Evolutionary conservation across 2,329 filamentous ascomycete genomes (phyloP), one percentile per base, ranked within the genome.

Genomic region (Thelonectria discophora): DNA sequence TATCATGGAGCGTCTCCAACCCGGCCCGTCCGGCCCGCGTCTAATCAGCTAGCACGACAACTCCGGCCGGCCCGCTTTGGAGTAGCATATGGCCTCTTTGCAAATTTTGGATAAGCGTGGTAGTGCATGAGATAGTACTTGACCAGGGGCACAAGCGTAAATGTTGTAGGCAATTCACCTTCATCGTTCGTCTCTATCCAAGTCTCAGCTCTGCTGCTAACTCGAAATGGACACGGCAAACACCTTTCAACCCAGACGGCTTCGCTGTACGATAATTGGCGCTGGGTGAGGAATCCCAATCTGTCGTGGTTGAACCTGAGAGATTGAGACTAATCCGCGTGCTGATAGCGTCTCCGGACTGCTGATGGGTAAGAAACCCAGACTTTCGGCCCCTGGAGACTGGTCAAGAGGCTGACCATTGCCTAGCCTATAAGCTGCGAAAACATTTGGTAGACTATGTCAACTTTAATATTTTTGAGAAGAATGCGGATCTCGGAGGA

Each of bases 401-500:
- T 9, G 13, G 12, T 12, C 5, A 45, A 5, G 7, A 9, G 3
- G 7, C 46, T 60, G 10, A 54, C 43, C 3, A 24, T 40, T n/a
- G 8, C 2, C 24, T 21, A 69, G 67, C 64, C n/a, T 69, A 65
- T 40, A 69, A 69, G 34, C 47, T 69, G 5, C 54, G 59, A 10
- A 60, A 56, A 5, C 55, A 69, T 45, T 37, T 69, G n/a, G 55
- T 47, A 20, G 53, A 60, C 13, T 60, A 62, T 49, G 62, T 69
- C 8, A 62, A 69, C 17, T 68, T 69, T 37, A 53, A 67, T 3
- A 63, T 82, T 1, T 81, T 79, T 50, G 80, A 82, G 67, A 81
- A 82, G 65, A 80, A 81, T 53, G 20, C 69, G 1, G 78, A 80
- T 42, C 71, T 82, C 0, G 75, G 76, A 5, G 81, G 81, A 3